A percentile compares a stretch with the other conserved stretches of the same genome.
phyloP scores from a whole-genome alignment of 2,329 filamentous ascomycete species.

The Penicillium sp. region DNA sequence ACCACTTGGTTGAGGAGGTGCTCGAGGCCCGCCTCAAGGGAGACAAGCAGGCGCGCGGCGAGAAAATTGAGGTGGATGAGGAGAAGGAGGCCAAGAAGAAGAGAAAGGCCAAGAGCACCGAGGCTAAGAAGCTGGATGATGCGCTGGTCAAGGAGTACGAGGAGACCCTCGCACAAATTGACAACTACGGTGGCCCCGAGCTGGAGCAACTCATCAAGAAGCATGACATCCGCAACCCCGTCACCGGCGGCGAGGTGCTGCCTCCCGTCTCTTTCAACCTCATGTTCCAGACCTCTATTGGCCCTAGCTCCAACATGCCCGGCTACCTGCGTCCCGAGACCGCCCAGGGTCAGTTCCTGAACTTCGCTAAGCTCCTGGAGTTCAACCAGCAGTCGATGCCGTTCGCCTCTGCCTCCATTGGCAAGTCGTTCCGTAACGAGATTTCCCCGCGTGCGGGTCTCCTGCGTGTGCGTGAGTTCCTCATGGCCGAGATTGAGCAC shows the following conservation, averaged over 20 bases:
- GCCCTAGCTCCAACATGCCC: slow-evolving; percentile 75
- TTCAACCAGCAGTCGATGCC: slow-evolving; percentile 95
- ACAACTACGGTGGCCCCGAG: slow-evolving; percentile 83
- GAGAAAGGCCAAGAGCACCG: slow-evolving; percentile 67
- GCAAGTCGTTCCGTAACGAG: slow-evolving; percentile 96
- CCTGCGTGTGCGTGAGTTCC: slow-evolving; percentile 86
- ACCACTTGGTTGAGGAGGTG: slow-evolving; percentile 92
- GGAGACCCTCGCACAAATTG: slow-evolving; percentile 82
- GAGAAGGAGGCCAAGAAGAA: slow-evolving; percentile 83
- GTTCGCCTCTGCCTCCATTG: slow-evolving; percentile 92
- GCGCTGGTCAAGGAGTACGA: slow-evolving; percentile 80
- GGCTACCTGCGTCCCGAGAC: slow-evolving; percentile 90
- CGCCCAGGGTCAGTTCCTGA: slow-evolving; percentile 94
- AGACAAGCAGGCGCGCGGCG: slow-evolving; percentile 82
- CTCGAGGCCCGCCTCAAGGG: slow-evolving; percentile 79
- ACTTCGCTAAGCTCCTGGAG: slow-evolving; percentile 90
- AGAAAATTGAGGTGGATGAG: slow-evolving; percentile 58
- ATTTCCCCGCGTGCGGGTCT: slow-evolving; percentile 89
- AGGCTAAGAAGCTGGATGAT: slow-evolving; percentile 79
- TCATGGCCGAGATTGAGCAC: slow-evolving; percentile 99
- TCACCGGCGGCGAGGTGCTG: slow-evolving; percentile 64
- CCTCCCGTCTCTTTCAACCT: slow-evolving; percentile 90
- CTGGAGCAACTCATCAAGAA: slow-evolving; percentile 82
- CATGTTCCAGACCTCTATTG: slow-evolving; percentile 96
- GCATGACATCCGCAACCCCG: slow-evolving; percentile 81